Evolutionary conservation across 176 grass and related monocot species (phyloP).

Genomic region (Carex kokanica): DNA sequence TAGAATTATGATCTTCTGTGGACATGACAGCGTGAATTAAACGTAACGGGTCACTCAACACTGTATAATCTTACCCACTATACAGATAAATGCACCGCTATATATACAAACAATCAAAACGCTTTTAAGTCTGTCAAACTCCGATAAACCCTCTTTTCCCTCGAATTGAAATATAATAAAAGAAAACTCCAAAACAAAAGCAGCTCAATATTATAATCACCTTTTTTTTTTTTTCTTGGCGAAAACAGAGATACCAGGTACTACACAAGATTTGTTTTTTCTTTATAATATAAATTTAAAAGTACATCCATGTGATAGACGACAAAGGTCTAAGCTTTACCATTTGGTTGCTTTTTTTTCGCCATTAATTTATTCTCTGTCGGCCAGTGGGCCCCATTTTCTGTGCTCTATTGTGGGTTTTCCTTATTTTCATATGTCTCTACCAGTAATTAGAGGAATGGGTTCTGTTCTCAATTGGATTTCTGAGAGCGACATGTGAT

Average conservation of each 20-base stretch:
- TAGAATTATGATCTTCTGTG: neutral
- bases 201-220: constrained; percentile 5
- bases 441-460: constrained; percentile 13
- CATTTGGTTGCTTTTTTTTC: constrained; percentile 25
- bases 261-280: neutral
- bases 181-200: neutral
- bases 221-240: neutral
- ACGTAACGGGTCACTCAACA: neutral
- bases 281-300: neutral
- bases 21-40: neutral
- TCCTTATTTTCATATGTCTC: neutral
- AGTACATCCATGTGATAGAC: constrained; percentile 26
- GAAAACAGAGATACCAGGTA: constrained; percentile 19
- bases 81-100: neutral
- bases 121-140: neutral
- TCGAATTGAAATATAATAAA: constrained; percentile 17
- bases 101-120: neutral
- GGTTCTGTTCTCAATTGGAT: constrained; percentile 12
- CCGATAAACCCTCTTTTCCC: constrained; percentile 20
- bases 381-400: neutral
- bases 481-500: constrained; percentile 25
- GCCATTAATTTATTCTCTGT: constrained; percentile 29
- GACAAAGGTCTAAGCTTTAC: constrained; percentile 25
- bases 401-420: neutral
- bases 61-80: neutral